Base-by-base conservation (phyloP, 805 yeast genomes). In the Barnettozyma pratensis region DNA sequence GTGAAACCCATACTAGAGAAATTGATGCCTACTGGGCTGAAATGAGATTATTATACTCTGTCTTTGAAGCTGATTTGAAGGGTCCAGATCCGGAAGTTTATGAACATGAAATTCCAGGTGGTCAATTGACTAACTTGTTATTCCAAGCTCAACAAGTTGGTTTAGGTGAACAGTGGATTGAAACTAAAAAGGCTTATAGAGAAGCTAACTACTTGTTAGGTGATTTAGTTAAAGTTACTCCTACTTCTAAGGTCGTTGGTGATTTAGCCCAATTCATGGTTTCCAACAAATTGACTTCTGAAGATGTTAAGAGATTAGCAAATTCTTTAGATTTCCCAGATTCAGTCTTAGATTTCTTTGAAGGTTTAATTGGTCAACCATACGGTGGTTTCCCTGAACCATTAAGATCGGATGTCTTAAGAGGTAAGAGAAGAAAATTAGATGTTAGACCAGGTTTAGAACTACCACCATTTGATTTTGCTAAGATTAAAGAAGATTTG, bases 381-480 rank as follows among this genome's bases (percentile, higher is more conserved):
- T 89, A 88, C 67, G 99, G 99, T 58, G 99, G 99, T 7, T 94
- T 94, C 96, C 99, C 99, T 51, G 99, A 94, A 73, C 99, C 99
- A 37, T 77, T 94, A 70, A 84, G 99, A 73, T 77, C 96, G 37
- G 88, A 91, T 68, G 79, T 94, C 54, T 81, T 94, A 64, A 81
- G 83, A 62, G 95, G 91, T 68, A 90, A 90, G 83, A 86, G 99
- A 74, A 83, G 87, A 72, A 89, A 89, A 72, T 80, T 94, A 70
- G 80, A 82, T 53, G 73, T 76, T 58, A 84, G 99, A 72, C 99
- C 99, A 40, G 99, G 99, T 55, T 80, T 92, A 66, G 82, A 81
- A 61, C 75, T 94, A 66, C 79, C 82, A 48, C 98, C 99, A 57
- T 76, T 90, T 61, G 88, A 94, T 68, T 75, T 94, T 60, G 77